phyloP scores from a whole-genome alignment of 2,329 filamentous ascomycete genomes.

The Teratosphaeria viscida region DNA sequence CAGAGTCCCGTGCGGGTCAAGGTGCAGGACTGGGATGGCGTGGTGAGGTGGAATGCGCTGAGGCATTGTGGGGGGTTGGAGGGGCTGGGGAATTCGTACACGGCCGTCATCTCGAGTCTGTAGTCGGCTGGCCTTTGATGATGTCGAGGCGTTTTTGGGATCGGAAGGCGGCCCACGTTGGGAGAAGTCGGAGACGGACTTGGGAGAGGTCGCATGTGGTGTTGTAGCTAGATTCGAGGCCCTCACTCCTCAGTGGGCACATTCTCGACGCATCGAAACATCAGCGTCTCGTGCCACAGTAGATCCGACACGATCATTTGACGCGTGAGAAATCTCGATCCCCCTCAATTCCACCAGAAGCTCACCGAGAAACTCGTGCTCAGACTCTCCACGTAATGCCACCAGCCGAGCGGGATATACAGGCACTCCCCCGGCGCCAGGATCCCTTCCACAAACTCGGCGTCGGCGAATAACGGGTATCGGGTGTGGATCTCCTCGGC shows the following conservation, averaged over 20 bases:
- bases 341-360: conserved; percentile 74
- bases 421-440: conserved; percentile 72
- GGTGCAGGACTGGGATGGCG: background rate
- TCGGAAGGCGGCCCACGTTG: no score
- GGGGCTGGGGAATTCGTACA: background rate
- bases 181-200: no score
- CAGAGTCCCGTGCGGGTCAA: background rate
- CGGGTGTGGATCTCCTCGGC: conserved; percentile 17
- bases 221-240: no score
- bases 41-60: background rate
- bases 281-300: no score
- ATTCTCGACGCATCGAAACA: no score
- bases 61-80: background rate
- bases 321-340: background rate
- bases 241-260: no score
- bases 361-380: conserved; percentile 87
- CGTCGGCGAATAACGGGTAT: conserved; percentile 47
- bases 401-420: conserved; percentile 91
- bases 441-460: conserved; percentile 65
- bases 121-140: background rate
- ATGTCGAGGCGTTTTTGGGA: no score
- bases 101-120: background rate
- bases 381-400: conserved; percentile 88
- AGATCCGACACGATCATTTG: no score
- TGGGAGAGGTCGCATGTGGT: no score